Evolutionary conservation across 345 rosid species (phyloP).

Genomic region (Ceriops decandra): DNA sequence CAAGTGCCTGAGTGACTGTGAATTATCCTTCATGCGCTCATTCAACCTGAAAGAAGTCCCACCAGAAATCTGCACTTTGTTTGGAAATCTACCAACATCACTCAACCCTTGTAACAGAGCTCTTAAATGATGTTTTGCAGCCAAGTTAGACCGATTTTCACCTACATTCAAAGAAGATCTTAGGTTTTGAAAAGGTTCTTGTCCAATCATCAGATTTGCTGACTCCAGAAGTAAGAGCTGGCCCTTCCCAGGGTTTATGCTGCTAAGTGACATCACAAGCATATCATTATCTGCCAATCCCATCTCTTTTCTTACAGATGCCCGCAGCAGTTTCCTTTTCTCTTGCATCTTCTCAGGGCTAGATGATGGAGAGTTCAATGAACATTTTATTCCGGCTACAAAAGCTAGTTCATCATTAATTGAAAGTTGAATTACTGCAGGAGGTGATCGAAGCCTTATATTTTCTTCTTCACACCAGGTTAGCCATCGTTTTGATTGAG

Average conservation of each 20-base stretch:
- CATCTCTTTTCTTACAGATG: constrained; percentile 68
- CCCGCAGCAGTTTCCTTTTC: constrained; percentile 55
- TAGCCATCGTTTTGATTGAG: constrained; percentile 80
- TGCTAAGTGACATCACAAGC: constrained; percentile 90
- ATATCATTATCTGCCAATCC: constrained; percentile 69
- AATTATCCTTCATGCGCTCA: constrained; percentile 25
- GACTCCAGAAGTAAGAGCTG: constrained; percentile 89
- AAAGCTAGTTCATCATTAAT: constrained; percentile 93
- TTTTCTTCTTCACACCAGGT: constrained; percentile 85
- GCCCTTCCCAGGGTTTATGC: constrained; percentile 90
- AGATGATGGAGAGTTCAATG: constrained; percentile 64
- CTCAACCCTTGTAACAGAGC: constrained; percentile 48
- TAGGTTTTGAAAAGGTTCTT: constrained; percentile 30
- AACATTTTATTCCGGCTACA: constrained; percentile 73
- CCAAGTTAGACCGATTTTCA: constrained; percentile 33
- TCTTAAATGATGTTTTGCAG: constrained; percentile 56
- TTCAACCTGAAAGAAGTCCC: constrained; percentile 7
- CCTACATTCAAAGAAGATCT: constrained; percentile 30
- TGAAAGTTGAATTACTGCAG: constrained; percentile 74
- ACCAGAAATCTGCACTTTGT: constrained; percentile 19
- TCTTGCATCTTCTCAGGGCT: constrained; percentile 59
- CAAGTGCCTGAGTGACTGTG: constrained; percentile 11
- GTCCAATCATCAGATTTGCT: constrained; percentile 41
- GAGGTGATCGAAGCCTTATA: constrained; percentile 77
- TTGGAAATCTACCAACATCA: constrained; percentile 15